Evolutionary conservation across 345 rosid genomes (phyloP).

Genomic region (Lepidium aucheri): DNA sequence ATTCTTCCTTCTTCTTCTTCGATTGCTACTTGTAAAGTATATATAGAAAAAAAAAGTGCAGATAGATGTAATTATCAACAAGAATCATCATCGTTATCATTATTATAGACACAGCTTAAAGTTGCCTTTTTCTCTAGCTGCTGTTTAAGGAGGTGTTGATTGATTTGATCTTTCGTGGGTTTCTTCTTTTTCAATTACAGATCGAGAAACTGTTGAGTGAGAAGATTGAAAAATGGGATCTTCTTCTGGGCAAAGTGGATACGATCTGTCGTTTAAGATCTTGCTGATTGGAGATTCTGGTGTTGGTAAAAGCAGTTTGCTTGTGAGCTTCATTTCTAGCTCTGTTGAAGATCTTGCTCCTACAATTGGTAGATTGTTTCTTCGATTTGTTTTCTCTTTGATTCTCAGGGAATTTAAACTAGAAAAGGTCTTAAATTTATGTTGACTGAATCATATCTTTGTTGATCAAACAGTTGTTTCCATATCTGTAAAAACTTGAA

Average conservation of each 20-base stretch:
- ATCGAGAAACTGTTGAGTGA: background rate
- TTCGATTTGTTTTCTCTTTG: background rate
- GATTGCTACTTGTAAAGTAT: conserved; percentile 3
- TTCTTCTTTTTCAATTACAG: conserved; percentile 4
- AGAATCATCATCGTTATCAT: conserved; percentile 14
- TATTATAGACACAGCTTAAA: conserved; percentile 7
- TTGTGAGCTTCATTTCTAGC: conserved; percentile 85
- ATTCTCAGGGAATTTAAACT: background rate
- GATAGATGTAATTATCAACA: conserved; percentile 20
- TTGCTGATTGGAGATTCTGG: conserved; percentile 94
- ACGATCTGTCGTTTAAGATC: conserved; percentile 94
- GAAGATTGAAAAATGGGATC: conserved; percentile 57
- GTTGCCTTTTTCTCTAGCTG: background rate
- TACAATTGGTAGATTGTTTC: conserved; percentile 55
- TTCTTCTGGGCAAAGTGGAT: conserved; percentile 55
- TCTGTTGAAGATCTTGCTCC: conserved; percentile 74
- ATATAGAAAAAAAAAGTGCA: background rate
- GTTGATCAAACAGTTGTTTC: conserved; percentile 14
- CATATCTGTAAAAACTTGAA: background rate
- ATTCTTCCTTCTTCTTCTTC: background rate
- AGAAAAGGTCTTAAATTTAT: background rate
- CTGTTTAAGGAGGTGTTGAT: conserved; percentile 12
- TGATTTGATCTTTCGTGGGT: conserved; percentile 32
- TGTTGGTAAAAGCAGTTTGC: conserved; percentile 96
- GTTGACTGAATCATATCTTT: background rate